phyloP scores from a whole-genome alignment of 2,329 filamentous ascomycete species.

The Fusarium liriodendri region DNA sequence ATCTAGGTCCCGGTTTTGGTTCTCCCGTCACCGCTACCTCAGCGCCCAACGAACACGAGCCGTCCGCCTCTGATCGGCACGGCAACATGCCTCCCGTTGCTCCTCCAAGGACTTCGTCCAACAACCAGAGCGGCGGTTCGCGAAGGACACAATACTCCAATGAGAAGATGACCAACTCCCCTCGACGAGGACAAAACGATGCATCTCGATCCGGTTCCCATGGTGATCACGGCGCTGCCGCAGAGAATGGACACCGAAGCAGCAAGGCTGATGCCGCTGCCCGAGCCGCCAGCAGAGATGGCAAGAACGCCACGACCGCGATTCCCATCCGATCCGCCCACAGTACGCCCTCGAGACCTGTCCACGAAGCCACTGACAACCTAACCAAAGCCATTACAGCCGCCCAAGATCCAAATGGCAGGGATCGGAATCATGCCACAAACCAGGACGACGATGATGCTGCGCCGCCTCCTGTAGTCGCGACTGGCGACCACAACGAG shows the following conservation, averaged over 20 bases:
- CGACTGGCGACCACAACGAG: constrained; percentile 58
- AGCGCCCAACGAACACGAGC: constrained; percentile 55
- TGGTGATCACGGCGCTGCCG: constrained; percentile 43
- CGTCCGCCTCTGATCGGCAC: constrained; percentile 61
- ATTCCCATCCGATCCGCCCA: constrained; percentile 59
- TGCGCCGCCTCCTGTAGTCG: constrained; percentile 57
- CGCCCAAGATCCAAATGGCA: constrained; percentile 47
- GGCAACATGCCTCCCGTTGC: constrained; percentile 76
- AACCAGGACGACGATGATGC: constrained; percentile 51
- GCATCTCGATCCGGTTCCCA: constrained; percentile 50
- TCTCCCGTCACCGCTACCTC: constrained; percentile 59
- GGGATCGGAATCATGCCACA: constrained; percentile 41
- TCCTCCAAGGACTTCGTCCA: constrained; percentile 85
- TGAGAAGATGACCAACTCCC: constrained; percentile 58
- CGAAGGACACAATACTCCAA: constrained; percentile 58
- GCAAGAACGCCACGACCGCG: constrained; percentile 50
- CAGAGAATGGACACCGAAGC: constrained; percentile 46
- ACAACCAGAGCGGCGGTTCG: constrained; percentile 57
- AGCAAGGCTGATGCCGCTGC: constrained; percentile 54
- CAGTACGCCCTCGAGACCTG: constrained; percentile 64
- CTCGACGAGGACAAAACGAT: constrained; percentile 54
- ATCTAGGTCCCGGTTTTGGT: constrained; percentile 58
- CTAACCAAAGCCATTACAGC: constrained; percentile 75
- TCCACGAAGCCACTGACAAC: constrained; percentile 82
- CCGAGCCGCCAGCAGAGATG: constrained; percentile 54